Conservation (phyloP, 2,329 filamentous ascomycete genomes). For the Aschersonia sp. region DNA sequence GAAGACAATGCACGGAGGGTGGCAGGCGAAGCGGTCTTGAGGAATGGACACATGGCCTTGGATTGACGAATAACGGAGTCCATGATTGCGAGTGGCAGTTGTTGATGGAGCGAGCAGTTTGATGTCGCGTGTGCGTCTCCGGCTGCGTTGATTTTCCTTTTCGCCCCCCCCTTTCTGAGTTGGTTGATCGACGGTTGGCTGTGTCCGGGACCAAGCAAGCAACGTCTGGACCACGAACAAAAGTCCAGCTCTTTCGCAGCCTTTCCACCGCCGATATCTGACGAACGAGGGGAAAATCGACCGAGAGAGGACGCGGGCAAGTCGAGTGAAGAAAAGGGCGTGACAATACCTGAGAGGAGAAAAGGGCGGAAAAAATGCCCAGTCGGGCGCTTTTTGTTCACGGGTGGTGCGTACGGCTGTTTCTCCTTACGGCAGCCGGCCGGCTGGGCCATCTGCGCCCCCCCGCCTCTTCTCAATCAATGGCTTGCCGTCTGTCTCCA, state of each 20-base stretch:
- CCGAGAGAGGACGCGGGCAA: too few relatives aligned
- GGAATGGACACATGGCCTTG: constrained; percentile 91
- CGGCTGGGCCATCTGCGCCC: too few relatives aligned
- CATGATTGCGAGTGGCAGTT: constrained; percentile 37
- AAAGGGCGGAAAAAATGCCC: background rate
- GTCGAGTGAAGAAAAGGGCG: background rate
- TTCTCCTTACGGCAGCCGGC: background rate
- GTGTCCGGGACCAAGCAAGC: too few relatives aligned
- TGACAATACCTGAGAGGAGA: constrained; percentile 1
- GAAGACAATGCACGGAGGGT: constrained; percentile 82
- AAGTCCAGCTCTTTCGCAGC: too few relatives aligned
- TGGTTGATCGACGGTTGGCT: too few relatives aligned
- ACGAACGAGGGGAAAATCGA: too few relatives aligned
- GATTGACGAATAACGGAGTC: constrained; percentile 91
- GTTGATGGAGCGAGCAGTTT: constrained; percentile 2
- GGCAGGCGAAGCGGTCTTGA: constrained; percentile 86
- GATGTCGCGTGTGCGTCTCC: background rate
- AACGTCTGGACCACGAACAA: too few relatives aligned
- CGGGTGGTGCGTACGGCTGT: background rate
- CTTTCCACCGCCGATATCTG: too few relatives aligned
- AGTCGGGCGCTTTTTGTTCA: background rate
- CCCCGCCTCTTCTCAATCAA: background rate
- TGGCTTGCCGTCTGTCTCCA: background rate
- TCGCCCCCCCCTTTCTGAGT: too few relatives aligned
- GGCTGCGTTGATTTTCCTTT: background rate